Base-by-base conservation (phyloP, 225 moss, liverwort and hornwort species). In the Lunularia cruciata region DNA sequence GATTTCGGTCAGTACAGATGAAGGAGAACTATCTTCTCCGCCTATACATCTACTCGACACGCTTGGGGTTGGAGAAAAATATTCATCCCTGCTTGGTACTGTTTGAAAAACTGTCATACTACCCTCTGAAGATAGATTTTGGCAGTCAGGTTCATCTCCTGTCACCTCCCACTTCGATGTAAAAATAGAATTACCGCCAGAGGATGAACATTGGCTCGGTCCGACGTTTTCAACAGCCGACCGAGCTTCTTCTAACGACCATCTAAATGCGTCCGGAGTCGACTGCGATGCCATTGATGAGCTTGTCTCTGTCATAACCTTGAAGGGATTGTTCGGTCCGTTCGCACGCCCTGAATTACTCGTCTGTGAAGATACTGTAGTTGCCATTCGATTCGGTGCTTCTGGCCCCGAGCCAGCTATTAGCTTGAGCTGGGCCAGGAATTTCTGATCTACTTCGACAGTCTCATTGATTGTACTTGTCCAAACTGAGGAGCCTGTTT, bases 1-100 rank as follows among this genome's bases (percentile, higher is more conserved):
- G 20, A 71, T 71, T n/a, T 79, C 74, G 18, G 75, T 60, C 31
- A 79, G 25, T 40, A 75, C 48, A 22, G 75, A 72, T 13, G 67
- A 34, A 23, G 66, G 14, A 40, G 67, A 35, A 8, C 22, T 36
- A 3, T 34, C 26, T 8, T 49, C 49, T 22, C 34, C 67, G 16
- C n/a, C 51, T 1, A 3, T 20, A 1, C 33, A 49, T 8, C 19
- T 32, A 35, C 0, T 22, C 46, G 16, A 6, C 16, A 37, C 27
- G 39, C 36, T 71, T 14, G 54, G 46, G 13, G 36, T n/a, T 47
- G 71, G 75, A 63, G 71, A 75, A 40, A n/a, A 69, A 32, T 25
- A 9, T 1, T 45, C 46, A 6, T 8, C 45, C 30, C 30, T 30
- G 8, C 12, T 47, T 30, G 14, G 1, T 10, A 37, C 20, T 8